Base-by-base conservation (phyloP, 371 early-diverging fungal genomes). In the Mucor irregularis region DNA sequence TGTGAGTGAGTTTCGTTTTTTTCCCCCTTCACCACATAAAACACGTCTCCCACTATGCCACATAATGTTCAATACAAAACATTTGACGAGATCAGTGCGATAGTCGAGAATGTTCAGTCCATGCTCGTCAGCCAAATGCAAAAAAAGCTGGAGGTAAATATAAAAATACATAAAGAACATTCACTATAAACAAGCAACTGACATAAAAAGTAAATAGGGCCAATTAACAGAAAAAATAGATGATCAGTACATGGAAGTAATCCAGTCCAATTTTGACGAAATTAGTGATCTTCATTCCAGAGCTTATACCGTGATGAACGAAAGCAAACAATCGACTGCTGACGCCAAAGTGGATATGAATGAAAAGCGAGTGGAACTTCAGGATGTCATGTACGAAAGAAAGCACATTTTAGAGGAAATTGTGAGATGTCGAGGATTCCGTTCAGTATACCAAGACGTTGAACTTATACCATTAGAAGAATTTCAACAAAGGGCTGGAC, bases 301-400 rank as follows among this genome's bases (percentile, higher is more conserved):
- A 4, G 56, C 68, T 4, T 74, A 58, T 43, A 38, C 42, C 7
- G 29, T 45, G 7, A 66, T 62, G 13, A 61, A 62, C 5, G 64
- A 70, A 21, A 73, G 68, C 39, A 74, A 74, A 57, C 65, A 73
- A 46, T 44, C 56, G n/a, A 78, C 79, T 33, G 34, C 65, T 21
- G 71, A 78, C 16, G 75, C 75, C 28, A 75, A 71, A 52, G 46
- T 52, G 4, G 48, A 38, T n/a, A 74, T 78, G 79, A 73, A 78
- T 34, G 66, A 62, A 42, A 64, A 58, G 30, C 61, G 71, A 38
- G 40, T 73, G 4, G 73, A 66, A 9, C 66, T 78, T 24, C 79
- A 78, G 47, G 73, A 75, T 47, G 71, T 75, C 13, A 69, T 73
- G 65, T 78, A 73, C 52, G 75, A 78, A 56, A 73, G 73, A 42